A percentile compares a stretch with the other conserved stretches of the same genome.
These are phyloP conservation scores for Xylaria cubensis DNA, from an alignment of 495 filamentous ascomycete genomes.

Conservation along the genomic window DNA sequence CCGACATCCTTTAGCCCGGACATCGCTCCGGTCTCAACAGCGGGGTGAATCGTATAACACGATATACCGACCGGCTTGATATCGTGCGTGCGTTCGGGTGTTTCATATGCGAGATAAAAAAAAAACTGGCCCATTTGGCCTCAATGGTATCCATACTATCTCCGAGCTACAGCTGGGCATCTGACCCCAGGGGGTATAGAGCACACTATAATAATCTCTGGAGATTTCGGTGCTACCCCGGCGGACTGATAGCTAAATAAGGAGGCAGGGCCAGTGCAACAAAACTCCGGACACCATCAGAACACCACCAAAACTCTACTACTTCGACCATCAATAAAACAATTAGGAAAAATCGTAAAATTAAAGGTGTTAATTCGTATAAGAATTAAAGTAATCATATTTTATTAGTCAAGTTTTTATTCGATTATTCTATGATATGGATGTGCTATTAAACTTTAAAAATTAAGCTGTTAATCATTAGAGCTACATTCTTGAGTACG, in stretches of 20 bases:
- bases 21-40: background rate
- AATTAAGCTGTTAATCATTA: too few species aligned
- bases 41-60: background rate
- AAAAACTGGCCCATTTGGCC: background rate
- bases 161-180: background rate
- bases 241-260: background rate
- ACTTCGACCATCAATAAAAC: too few species aligned
- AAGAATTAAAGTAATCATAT: too few species aligned
- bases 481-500: too few species aligned
- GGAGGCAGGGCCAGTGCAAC: too few species aligned
- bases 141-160: background rate
- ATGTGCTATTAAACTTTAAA: too few species aligned
- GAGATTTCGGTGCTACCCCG: constrained; percentile 3
- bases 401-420: too few species aligned
- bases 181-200: background rate
- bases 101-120: background rate
- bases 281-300: too few species aligned
- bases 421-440: too few species aligned
- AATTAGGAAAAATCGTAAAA: too few species aligned
- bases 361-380: too few species aligned
- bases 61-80: background rate
- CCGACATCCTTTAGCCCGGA: background rate
- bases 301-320: too few species aligned
- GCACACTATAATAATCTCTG: background rate
- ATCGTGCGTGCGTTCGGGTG: background rate